Conservation (phyloP, 2,329 filamentous ascomycete species). For the Rhinocladiella mackenziei region DNA sequence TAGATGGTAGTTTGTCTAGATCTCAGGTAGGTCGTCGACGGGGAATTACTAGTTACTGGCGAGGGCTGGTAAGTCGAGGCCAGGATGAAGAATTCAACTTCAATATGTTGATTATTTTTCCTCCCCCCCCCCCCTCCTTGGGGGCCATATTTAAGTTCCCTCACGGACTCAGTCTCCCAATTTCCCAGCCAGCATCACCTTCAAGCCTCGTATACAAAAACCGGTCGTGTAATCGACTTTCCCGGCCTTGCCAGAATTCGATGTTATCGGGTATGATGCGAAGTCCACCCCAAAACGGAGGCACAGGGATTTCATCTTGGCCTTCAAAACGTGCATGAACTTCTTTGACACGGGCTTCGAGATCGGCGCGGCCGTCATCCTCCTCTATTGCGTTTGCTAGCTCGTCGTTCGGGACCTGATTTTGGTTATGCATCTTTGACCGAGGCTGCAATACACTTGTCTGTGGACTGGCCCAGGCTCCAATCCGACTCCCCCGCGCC, state of each 20-base stretch:
- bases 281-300: slow-evolving; percentile 90
- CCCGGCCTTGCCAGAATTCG: slow-evolving; percentile 94
- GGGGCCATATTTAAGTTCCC: background rate
- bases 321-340: slow-evolving; percentile 71
- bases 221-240: slow-evolving; percentile 86
- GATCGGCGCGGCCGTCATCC: slow-evolving; percentile 66
- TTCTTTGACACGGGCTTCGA: slow-evolving; percentile 75
- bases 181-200: slow-evolving; percentile 31
- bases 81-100: slow-evolving; percentile 23
- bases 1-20: slow-evolving; percentile 16
- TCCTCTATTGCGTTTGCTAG: too few relatives aligned
- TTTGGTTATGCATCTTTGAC: too few relatives aligned
- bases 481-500: slow-evolving; percentile 76
- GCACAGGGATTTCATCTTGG: slow-evolving; percentile 76
- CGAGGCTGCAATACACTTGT: slow-evolving; percentile 62
- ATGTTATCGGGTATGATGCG: slow-evolving; percentile 78
- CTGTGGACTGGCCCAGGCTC: slow-evolving; percentile 91
- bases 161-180: slow-evolving; percentile 30
- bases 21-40: background rate
- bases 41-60: slow-evolving; percentile 7
- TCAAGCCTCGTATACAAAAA: slow-evolving; percentile 73
- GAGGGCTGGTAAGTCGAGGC: slow-evolving; percentile 14
- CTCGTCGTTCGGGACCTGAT: too few relatives aligned
- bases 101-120: slow-evolving; percentile 10
- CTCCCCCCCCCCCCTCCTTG: background rate